These are phyloP conservation scores for Erysimum cheiri DNA, from an alignment of 441 rosid species.

Conservation along the genomic window DNA sequence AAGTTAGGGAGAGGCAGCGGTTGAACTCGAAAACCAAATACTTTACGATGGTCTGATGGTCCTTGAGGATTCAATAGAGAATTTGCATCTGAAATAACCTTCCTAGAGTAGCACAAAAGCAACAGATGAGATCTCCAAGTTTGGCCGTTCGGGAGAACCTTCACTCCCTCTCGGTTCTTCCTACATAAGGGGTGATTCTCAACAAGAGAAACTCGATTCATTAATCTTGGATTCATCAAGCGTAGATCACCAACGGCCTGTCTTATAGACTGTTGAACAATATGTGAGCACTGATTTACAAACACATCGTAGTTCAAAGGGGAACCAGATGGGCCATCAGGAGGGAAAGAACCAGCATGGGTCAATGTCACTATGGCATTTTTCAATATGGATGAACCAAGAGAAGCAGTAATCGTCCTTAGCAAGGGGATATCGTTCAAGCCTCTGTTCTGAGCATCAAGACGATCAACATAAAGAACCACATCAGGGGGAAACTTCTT, in stretches of 20 bases:
- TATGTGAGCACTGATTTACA: constrained; percentile 84
- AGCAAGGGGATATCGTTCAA: constrained; percentile 75
- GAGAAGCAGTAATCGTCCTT: constrained; percentile 63
- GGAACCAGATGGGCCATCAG: constrained; percentile 80
- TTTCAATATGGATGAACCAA: constrained; percentile 82
- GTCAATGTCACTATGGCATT: constrained; percentile 78
- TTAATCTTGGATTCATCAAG: constrained; percentile 74
- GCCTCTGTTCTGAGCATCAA: constrained; percentile 77
- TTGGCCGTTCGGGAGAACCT: constrained; percentile 92
- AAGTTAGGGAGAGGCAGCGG: constrained; percentile 85
- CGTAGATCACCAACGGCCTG: constrained; percentile 91
- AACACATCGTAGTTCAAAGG: constrained; percentile 84
- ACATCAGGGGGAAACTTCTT: constrained; percentile 82
- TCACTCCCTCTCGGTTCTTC: constrained; percentile 77
- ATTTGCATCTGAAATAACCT: constrained; percentile 81
- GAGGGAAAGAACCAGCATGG: constrained; percentile 92
- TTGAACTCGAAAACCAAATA: constrained; percentile 75
- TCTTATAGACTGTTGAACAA: constrained; percentile 84
- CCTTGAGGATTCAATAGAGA: constrained; percentile 78
- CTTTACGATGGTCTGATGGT: constrained; percentile 66
- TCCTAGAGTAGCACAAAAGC: constrained; percentile 69
- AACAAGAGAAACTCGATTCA: constrained; percentile 84
- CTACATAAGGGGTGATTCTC: constrained; percentile 87
- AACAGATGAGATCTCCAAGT: constrained; percentile 80
- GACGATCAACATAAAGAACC: constrained; percentile 83